These are phyloP conservation scores for Mortierella sp. DNA, from an alignment of 371 early-diverging fungal genomes.

Conservation along the genomic window DNA sequence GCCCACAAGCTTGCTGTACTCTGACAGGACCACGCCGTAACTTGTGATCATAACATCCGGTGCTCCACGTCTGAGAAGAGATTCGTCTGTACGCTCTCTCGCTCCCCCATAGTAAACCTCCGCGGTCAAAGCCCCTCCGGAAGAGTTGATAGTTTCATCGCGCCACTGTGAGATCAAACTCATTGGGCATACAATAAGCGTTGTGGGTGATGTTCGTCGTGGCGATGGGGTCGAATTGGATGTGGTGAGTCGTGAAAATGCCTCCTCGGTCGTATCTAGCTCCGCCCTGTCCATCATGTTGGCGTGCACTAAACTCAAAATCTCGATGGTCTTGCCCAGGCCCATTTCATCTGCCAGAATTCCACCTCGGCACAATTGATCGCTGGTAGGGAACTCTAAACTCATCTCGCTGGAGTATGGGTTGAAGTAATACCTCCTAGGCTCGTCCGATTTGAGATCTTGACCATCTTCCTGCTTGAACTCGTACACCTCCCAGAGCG, in stretches of 20 bases:
- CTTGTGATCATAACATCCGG: conserved; percentile 79
- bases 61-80: conserved; percentile 56
- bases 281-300: conserved; percentile 56
- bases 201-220: conserved; percentile 64
- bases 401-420: conserved; percentile 76
- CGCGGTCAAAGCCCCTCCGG: conserved; percentile 61
- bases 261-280: conserved; percentile 35
- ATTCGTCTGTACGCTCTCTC: conserved; percentile 24
- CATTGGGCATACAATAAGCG: conserved; percentile 80
- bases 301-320: conserved; percentile 80
- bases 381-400: conserved; percentile 67
- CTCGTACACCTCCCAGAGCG: conserved; percentile 74
- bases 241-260: conserved; percentile 46
- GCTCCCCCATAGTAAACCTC: conserved; percentile 73
- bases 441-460: conserved; percentile 29
- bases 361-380: conserved; percentile 72
- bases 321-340: conserved; percentile 91
- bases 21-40: conserved; percentile 73
- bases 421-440: conserved; percentile 68
- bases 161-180: conserved; percentile 82
- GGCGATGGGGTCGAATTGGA: conserved; percentile 9
- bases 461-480: conserved; percentile 61
- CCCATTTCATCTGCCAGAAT: conserved; percentile 92
- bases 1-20: conserved; percentile 40
- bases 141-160: conserved; percentile 71